Evolutionary conservation across 306 rosid species (phyloP), one percentile per base, ranked within the genome.

Genomic region (Hippophae gyantsensis): DNA sequence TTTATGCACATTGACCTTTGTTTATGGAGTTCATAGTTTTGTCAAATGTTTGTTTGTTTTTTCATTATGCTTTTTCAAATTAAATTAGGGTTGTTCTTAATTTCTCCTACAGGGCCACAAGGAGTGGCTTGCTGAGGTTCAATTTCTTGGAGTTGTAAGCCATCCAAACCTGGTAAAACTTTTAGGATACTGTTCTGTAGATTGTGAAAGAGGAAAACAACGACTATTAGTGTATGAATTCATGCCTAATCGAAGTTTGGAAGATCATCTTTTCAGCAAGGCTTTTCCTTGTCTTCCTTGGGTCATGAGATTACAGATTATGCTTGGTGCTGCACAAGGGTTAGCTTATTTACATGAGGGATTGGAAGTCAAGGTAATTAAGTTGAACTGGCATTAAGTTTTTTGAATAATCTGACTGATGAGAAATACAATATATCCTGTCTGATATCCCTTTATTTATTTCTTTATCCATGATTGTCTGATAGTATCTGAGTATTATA

Each of bases 121-220:
- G 74, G 74, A 93, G 67, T 93, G 99, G 99, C 90, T 86, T 9
- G 95, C 99, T 42, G 99, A 93, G 73, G 94, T 93, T 73, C 95
- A 84, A 61, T 93, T 89, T 75, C 89, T 93, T 8, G 77, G 99
- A 48, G 83, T 93, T 47, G 89, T 89, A 42, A 72, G 65, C 58
- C 97, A 93, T 52, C 94, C 90, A 41, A 86, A 89, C 75, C 69
- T 93, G 56, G 97, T 93, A 32, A 93, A 89, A 65, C 95, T 93
- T 68, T 57, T 89, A 68, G 99, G 99, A 54, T 89, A 84, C 54
- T 93, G 97, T 68, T 82, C 82, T 6, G 72, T 40, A 7, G 99
- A 93, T 54, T 78, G 89, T 57, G 79, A 86, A 72, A 84, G 79
- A 55, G 89, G 88, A 61, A 89, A 88, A 51, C 90, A 86, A 66